phyloP scores from a whole-genome alignment of 1,284 basidiomycete species.

The Trametes versicolor region DNA sequence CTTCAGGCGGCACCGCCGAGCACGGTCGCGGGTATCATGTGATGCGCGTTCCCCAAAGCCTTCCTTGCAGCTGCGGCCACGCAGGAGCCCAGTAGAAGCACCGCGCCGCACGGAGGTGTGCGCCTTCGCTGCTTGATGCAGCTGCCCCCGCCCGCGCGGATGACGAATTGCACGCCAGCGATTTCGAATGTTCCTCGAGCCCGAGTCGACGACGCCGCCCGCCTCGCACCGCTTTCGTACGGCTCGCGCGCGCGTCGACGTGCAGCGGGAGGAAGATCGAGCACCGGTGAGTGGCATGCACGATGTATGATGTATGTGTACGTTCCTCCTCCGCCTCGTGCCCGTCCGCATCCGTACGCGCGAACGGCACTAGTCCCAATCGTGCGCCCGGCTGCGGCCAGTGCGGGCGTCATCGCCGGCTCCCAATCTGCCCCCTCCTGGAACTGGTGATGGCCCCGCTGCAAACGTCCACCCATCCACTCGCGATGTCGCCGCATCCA shows the following conservation, averaged over 20 bases:
- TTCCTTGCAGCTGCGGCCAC: slow-evolving; percentile 10
- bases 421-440: neutral
- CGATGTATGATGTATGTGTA: slow-evolving; percentile 3
- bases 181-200: slow-evolving; percentile 17
- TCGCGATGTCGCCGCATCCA: slow-evolving; percentile 6
- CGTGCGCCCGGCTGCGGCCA: neutral
- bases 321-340: neutral
- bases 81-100: slow-evolving; percentile 17
- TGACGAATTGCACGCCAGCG: slow-evolving; percentile 17
- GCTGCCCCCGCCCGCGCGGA: neutral
- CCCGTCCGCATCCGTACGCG: neutral
- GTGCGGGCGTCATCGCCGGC: neutral
- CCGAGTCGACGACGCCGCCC: neutral
- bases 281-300: neutral
- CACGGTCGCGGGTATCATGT: slow-evolving; percentile 19
- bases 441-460: neutral
- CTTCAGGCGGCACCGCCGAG: neutral
- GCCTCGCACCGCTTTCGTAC: slow-evolving; percentile 20
- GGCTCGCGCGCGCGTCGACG: slow-evolving; percentile 6
- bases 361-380: neutral
- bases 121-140: slow-evolving; percentile 6
- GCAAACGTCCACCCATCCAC: neutral
- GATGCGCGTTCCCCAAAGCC: slow-evolving; percentile 6
- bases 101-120: slow-evolving; percentile 5
- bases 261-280: neutral